Evolutionary conservation across 371 early-diverging fungal genomes (phyloP).

Genomic region (Batkoa obscura): DNA sequence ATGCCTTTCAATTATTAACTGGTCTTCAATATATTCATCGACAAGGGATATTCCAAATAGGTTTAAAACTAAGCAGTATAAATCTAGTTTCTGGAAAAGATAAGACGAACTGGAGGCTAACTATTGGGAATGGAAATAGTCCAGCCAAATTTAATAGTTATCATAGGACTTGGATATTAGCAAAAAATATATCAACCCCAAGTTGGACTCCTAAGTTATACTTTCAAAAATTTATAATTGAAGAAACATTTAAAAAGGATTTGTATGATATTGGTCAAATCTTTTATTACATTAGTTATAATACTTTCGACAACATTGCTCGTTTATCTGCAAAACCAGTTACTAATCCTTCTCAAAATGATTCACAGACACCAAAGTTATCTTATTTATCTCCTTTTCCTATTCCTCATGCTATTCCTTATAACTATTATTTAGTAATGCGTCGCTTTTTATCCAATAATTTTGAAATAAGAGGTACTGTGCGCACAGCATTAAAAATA

Average conservation of each 20-base stretch:
- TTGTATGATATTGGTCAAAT: background rate
- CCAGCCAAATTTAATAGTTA: background rate
- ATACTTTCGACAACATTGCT: background rate
- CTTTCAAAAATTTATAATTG: background rate
- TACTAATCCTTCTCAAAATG: too few species aligned
- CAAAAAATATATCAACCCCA: background rate
- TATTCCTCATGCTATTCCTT: background rate
- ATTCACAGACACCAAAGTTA: too few species aligned
- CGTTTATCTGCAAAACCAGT: background rate
- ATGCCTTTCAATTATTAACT: background rate
- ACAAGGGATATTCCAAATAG: background rate
- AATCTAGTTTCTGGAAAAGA: background rate
- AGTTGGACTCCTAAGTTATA: background rate
- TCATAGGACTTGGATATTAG: background rate
- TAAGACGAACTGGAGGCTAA: background rate
- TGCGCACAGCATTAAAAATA: background rate
- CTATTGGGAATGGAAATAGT: background rate
- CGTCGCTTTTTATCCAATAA: background rate
- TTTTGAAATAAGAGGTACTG: background rate
- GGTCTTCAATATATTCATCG: background rate
- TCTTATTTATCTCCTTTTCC: background rate
- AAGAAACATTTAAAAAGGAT: background rate
- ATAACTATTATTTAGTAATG: background rate
- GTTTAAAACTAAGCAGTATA: background rate
- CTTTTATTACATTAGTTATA: conserved; percentile 2